A percentile compares a stretch with the other conserved stretches of the same genome.
Evolutionary conservation across 2,329 filamentous ascomycete genomes (phyloP).

Genomic region (Botrytis deweyae): DNA sequence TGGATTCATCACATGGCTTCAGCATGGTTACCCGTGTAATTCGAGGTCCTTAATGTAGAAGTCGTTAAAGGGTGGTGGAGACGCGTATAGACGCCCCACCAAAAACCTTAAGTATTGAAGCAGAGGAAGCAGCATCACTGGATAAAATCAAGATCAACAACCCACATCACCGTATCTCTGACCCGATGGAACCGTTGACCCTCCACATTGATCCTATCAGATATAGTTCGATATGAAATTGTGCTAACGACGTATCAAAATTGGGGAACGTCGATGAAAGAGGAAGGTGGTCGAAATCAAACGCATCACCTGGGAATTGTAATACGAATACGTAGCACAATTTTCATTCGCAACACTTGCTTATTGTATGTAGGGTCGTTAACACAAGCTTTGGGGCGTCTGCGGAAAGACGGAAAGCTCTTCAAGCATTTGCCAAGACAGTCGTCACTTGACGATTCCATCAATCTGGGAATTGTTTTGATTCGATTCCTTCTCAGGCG

Average conservation of each 20-base stretch:
- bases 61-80: background rate
- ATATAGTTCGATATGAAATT: background rate
- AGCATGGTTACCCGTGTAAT: background rate
- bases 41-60: background rate
- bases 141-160: background rate
- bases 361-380: background rate
- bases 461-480: background rate
- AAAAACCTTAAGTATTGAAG: background rate
- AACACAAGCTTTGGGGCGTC: constrained; percentile 10
- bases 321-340: background rate
- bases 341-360: background rate
- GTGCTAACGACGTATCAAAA: background rate
- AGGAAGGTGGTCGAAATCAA: constrained; percentile 4
- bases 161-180: background rate
- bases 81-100: background rate
- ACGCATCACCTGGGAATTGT: background rate
- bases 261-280: background rate
- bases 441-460: background rate
- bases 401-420: background rate
- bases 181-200: background rate
- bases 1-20: background rate
- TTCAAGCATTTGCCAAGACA: constrained; percentile 1
- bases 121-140: background rate
- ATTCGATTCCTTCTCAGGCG: background rate
- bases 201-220: constrained; percentile 4